A percentile compares a stretch with the other conserved stretches of the same genome.
These are phyloP conservation scores for Aeschynomene evenia DNA, from an alignment of 306 rosid genomes.

Conservation along the genomic window DNA sequence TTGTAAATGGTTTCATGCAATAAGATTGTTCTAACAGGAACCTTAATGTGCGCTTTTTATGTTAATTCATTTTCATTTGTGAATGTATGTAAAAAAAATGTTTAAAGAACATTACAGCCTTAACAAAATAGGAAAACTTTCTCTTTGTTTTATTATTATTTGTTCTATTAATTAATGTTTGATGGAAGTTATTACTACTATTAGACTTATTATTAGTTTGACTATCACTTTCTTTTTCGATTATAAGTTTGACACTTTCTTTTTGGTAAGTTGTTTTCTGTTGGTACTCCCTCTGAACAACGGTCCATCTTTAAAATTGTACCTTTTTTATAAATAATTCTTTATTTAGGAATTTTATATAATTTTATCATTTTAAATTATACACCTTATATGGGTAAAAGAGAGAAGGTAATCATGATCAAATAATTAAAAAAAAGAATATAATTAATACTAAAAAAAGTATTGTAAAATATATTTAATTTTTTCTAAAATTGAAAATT, in stretches of 20 bases:
- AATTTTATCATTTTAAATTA: too few species aligned
- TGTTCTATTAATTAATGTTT: background rate
- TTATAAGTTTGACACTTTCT: background rate
- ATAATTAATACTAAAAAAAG: too few species aligned
- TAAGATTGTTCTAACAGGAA: conserved; percentile 67
- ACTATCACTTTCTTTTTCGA: background rate
- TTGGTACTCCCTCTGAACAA: too few species aligned
- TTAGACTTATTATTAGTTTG: background rate
- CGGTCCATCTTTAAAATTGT: too few species aligned
- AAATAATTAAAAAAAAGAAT: too few species aligned
- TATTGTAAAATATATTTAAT: too few species aligned
- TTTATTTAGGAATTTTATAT: too few species aligned
- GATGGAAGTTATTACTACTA: background rate
- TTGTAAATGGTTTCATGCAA: conserved; percentile 77
- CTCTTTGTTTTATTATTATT: conserved; percentile 14
- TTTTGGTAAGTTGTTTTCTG: background rate
- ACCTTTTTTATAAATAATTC: too few species aligned
- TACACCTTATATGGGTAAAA: too few species aligned
- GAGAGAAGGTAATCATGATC: too few species aligned
- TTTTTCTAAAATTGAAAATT: too few species aligned
- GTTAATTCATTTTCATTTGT: conserved; percentile 36
- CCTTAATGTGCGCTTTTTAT: conserved; percentile 25
- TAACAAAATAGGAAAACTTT: conserved; percentile 6
- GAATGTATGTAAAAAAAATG: conserved; percentile 34
- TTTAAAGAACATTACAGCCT: conserved; percentile 26